Evolutionary conservation across 1,284 basidiomycete genomes (phyloP).

Genomic region (Schizopora paradoxa): DNA sequence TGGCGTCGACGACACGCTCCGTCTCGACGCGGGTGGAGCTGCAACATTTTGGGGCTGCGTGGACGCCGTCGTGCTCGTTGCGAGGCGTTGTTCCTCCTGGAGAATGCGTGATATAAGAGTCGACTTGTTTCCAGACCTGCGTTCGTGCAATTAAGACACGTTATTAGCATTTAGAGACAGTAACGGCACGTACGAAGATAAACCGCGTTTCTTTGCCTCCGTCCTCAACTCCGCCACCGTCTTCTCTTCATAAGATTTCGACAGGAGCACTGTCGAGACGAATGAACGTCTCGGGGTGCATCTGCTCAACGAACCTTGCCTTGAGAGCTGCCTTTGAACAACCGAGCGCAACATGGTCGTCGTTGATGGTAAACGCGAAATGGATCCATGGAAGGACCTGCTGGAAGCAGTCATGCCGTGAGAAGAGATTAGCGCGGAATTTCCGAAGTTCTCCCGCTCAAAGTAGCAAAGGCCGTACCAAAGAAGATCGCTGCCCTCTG

Average conservation of each 20-base stretch:
- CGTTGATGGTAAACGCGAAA: not conserved
- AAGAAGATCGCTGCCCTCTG: too few species aligned
- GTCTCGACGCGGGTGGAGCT: conserved; percentile 18
- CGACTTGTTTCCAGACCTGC: conserved; percentile 56
- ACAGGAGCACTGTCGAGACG: conserved; percentile 65
- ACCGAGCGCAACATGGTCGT: conserved; percentile 9
- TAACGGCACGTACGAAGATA: conserved; percentile 53
- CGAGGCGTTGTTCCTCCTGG: conserved; percentile 38
- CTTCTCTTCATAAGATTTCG: conserved; percentile 59
- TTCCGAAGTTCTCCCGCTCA: too few species aligned
- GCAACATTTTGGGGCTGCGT: conserved; percentile 21
- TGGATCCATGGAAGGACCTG: not conserved
- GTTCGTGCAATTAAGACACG: conserved; percentile 11
- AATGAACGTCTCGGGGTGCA: conserved; percentile 27
- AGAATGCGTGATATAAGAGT: conserved; percentile 50
- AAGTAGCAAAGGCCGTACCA: too few species aligned
- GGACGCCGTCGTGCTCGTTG: conserved; percentile 19
- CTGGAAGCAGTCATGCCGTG: not conserved
- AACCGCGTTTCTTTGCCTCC: conserved; percentile 60
- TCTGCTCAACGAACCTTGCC: not conserved
- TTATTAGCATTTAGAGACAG: conserved; percentile 9
- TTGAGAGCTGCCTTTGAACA: not conserved
- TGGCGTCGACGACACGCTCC: conserved; percentile 8
- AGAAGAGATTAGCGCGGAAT: too few species aligned
- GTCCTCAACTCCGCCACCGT: conserved; percentile 55